Conservation (phyloP, 352 stramenopile species). For the Globisporangium parvum region DNA sequence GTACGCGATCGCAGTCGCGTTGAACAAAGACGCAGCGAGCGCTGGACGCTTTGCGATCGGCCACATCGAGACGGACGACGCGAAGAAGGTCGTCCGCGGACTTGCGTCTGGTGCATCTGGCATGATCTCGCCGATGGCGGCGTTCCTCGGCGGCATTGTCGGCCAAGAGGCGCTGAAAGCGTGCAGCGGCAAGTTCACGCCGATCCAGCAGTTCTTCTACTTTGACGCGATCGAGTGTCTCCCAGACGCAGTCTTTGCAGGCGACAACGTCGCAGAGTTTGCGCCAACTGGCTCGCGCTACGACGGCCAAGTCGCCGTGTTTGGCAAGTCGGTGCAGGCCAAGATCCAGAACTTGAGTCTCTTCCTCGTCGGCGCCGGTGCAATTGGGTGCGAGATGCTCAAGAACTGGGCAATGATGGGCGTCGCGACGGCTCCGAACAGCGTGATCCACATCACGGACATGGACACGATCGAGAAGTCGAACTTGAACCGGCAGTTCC, state of each 20-base stretch:
- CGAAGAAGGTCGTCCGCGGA: constrained; percentile 64
- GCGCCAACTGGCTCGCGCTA: constrained; percentile 77
- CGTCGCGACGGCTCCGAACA: constrained; percentile 83
- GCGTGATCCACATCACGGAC: constrained; percentile 95
- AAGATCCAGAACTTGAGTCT: constrained; percentile 87
- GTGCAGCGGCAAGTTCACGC: constrained; percentile 98
- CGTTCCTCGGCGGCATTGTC: constrained; percentile 96
- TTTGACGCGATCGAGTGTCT: constrained; percentile 97
- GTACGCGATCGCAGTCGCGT: constrained; percentile 56
- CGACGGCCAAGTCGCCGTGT: constrained; percentile 91
- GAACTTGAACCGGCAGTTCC: constrained; percentile 98
- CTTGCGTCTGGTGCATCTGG: constrained; percentile 87
- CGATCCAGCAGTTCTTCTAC: constrained; percentile 99
- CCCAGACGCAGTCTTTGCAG: constrained; percentile 73
- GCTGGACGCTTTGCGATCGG: constrained; percentile 64
- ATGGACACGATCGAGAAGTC: constrained; percentile 99
- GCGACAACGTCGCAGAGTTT: constrained; percentile 47
- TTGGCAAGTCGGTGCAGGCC: constrained; percentile 71
- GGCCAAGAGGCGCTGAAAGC: constrained; percentile 98
- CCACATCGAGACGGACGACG: constrained; percentile 52
- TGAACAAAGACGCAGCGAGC: constrained; percentile 68
- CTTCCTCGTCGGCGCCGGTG: constrained; percentile 98
- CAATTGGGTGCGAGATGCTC: constrained; percentile 99
- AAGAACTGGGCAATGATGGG: constrained; percentile 99
- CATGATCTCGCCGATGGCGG: constrained; percentile 95